These are phyloP conservation scores for Dunaliella primolecta DNA, from an alignment of 139 green algal species.

Conservation along the genomic window DNA sequence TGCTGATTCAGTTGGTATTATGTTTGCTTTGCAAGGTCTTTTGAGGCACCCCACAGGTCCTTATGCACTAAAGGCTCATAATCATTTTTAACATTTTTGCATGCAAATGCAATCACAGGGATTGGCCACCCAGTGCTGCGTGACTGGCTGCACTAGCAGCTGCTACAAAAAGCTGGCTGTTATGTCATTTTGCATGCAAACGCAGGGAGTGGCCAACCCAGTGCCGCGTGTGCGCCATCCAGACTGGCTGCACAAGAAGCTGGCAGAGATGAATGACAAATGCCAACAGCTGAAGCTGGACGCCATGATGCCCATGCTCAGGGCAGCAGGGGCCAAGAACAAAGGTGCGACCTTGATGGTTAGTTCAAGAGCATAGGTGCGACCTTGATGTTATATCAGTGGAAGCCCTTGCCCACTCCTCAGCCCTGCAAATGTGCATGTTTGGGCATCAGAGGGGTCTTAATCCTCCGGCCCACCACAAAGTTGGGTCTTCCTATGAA, in stretches of 20 bases:
- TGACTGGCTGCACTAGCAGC: too few species aligned
- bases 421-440: not conserved
- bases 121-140: too few species aligned
- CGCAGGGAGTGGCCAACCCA: slow-evolving; percentile 45
- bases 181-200: too few species aligned
- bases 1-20: too few species aligned
- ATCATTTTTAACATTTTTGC: too few species aligned
- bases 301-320: slow-evolving; percentile 17
- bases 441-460: not conserved
- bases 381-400: not conserved
- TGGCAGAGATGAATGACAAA: slow-evolving; percentile 47
- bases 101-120: too few species aligned
- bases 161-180: too few species aligned
- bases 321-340: slow-evolving; percentile 9
- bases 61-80: too few species aligned
- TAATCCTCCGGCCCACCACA: not conserved
- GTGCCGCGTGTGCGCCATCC: slow-evolving; percentile 79
- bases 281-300: slow-evolving; percentile 72
- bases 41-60: too few species aligned
- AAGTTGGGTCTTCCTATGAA: not conserved
- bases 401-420: not conserved
- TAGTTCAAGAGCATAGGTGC: not conserved
- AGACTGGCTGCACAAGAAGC: slow-evolving; percentile 90
- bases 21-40: too few species aligned
- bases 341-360: not conserved